phyloP scores from a whole-genome alignment of 495 filamentous ascomycete genomes.

The Arthonia radiata region DNA sequence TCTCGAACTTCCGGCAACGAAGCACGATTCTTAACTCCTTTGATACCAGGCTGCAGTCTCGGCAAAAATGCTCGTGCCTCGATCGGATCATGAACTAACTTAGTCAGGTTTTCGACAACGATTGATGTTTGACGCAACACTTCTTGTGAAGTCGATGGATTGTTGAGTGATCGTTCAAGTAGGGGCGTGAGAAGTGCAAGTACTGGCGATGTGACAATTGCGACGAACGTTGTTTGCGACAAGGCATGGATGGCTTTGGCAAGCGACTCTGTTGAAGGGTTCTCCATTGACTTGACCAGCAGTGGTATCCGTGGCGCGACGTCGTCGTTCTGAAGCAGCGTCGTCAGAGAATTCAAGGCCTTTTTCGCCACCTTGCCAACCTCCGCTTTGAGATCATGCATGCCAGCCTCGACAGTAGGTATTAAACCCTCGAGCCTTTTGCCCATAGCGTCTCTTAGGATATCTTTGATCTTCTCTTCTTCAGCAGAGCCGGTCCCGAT shows the following conservation, averaged over 20 bases:
- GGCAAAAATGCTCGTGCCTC: conserved; percentile 92
- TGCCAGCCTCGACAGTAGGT: conserved; percentile 71
- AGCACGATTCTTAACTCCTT: conserved; percentile 63
- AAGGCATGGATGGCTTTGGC: conserved; percentile 92
- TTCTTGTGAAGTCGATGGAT: conserved; percentile 73
- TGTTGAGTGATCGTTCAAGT: conserved; percentile 77
- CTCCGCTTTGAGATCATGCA: conserved; percentile 89
- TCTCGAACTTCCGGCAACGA: conserved; percentile 89
- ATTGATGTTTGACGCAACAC: conserved; percentile 87
- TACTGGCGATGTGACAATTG: conserved; percentile 90
- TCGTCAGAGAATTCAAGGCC: conserved; percentile 75
- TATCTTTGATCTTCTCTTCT: conserved; percentile 59
- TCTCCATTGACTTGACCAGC: conserved; percentile 82
- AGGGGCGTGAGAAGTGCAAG: conserved; percentile 91
- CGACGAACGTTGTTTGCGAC: conserved; percentile 96
- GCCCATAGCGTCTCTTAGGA: conserved; percentile 78
- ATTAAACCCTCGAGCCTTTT: conserved; percentile 75
- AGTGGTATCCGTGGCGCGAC: conserved; percentile 81
- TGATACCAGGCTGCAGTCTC: conserved; percentile 82
- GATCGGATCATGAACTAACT: conserved; percentile 90
- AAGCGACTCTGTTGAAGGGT: conserved; percentile 67
- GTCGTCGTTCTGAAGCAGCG: conserved; percentile 89
- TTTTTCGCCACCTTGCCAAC: conserved; percentile 66
- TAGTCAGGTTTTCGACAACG: conserved; percentile 97
- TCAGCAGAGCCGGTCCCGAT: conserved; percentile 55